These are phyloP conservation scores for Daldinia concentrica DNA, from an alignment of 495 filamentous ascomycete genomes.

Conservation along the genomic window DNA sequence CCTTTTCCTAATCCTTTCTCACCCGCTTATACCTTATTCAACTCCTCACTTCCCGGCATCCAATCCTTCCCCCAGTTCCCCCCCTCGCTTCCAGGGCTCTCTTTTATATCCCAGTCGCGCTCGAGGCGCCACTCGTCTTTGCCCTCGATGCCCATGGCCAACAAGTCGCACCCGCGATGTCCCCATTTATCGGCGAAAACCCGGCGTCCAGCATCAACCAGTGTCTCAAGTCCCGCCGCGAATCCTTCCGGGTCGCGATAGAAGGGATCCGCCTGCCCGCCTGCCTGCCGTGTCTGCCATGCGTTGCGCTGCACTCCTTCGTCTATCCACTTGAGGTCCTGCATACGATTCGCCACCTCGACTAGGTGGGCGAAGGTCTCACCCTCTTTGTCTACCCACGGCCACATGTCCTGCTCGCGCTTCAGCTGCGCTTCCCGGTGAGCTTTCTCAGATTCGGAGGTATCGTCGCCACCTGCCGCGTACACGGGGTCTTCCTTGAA, in stretches of 20 bases:
- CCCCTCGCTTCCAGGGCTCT: slow-evolving; percentile 33
- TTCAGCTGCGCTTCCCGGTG: slow-evolving; percentile 43
- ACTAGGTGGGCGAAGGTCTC: slow-evolving; percentile 52
- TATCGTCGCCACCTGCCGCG: slow-evolving; percentile 5
- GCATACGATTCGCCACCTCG: slow-evolving; percentile 48
- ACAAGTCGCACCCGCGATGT: slow-evolving; percentile 45
- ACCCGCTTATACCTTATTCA: background rate
- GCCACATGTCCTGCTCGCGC: slow-evolving; percentile 44
- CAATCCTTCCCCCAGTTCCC: slow-evolving; percentile 45
- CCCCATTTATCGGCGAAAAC: slow-evolving; percentile 69
- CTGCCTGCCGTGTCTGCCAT: slow-evolving; percentile 64
- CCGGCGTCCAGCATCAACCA: slow-evolving; percentile 58
- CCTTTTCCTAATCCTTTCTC: background rate
- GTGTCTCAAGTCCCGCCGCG: slow-evolving; percentile 56
- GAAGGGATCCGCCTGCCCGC: slow-evolving; percentile 67
- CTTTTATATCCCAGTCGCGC: slow-evolving; percentile 48
- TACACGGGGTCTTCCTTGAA: slow-evolving; percentile 46
- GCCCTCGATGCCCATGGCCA: slow-evolving; percentile 41
- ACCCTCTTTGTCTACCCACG: slow-evolving; percentile 46
- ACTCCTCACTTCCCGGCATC: slow-evolving; percentile 25
- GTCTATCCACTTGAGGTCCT: slow-evolving; percentile 47
- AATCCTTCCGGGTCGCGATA: slow-evolving; percentile 65
- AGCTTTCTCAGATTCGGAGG: slow-evolving; percentile 14
- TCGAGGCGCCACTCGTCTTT: slow-evolving; percentile 52
- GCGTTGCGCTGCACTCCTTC: slow-evolving; percentile 54